Base-by-base conservation (phyloP, 2,329 filamentous ascomycete genomes). In the Neopestalotiopsis sp. region DNA sequence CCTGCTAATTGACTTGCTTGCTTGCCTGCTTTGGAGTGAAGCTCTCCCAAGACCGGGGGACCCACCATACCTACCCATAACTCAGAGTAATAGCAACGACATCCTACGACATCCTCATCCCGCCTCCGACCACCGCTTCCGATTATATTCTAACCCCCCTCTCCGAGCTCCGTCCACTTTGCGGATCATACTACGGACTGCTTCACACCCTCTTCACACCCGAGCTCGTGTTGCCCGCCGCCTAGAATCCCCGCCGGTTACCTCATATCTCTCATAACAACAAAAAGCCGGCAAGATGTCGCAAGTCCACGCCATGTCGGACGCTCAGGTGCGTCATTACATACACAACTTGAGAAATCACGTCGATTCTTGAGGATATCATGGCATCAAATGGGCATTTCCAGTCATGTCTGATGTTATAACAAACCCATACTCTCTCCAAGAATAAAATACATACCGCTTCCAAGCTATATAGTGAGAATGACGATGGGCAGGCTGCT, bases 281-380 rank as follows among this genome's bases (percentile, higher is more conserved):
- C 34, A 28, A 49, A 28, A 67, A 34, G 73, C 81, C 81, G 79
- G 81, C 87, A 92, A 83, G 81, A 97, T 97, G 94, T 96, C 94
- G 84, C 92, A 94, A 88, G 87, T 90, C 74, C 94, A 97, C 91
- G 93, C 94, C 82, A 92, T 98, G 85, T 97, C 95, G 85, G 95
- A 98, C 89, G 94, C 97, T 86, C 94, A 97, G 92, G 94, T 96
- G 89, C 79, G 81, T 75, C 28, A 14, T 62, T 24, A 34, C 61
- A 72, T 28, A 32, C n/a, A 12, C 1, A 10, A 53, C 17, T 20
- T n/a, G 6, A 53, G 7, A 20, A 2, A 20, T 53, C 5, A 20
- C 2, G n/a, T 30, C 32, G 58, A 38, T 53, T 20, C 45, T 10
- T 53, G 17, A 20, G 45, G 14, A 2, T 5, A n/a, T 53, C 45